Evolutionary conservation across 2,329 filamentous ascomycete species (phyloP).

Genomic region (Claviceps capensis): DNA sequence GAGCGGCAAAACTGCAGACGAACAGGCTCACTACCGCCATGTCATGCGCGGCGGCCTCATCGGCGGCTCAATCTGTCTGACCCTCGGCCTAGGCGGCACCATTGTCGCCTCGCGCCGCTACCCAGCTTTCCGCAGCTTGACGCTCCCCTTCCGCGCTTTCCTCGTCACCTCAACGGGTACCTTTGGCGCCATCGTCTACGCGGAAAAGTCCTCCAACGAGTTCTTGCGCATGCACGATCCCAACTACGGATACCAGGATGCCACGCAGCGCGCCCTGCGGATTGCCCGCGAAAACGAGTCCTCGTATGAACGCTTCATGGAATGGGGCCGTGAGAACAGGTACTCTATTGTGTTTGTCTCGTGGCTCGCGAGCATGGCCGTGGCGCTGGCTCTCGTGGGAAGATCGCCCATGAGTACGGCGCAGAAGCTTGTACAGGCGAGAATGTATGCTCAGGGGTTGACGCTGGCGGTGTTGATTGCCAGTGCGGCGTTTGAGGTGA

Average conservation of each 20-base stretch:
- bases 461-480: conserved; percentile 75
- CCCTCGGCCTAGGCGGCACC: conserved; percentile 54
- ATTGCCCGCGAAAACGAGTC: conserved; percentile 43
- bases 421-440: conserved; percentile 88
- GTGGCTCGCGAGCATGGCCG: conserved; percentile 70
- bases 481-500: conserved; percentile 67
- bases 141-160: conserved; percentile 82
- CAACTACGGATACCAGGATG: conserved; percentile 51
- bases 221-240: conserved; percentile 62
- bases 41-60: conserved; percentile 69
- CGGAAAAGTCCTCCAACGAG: conserved; percentile 52
- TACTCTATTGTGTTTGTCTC: conserved; percentile 74
- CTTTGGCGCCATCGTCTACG: conserved; percentile 76
- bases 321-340: conserved; percentile 67
- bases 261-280: conserved; percentile 40
- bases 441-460: conserved; percentile 85
- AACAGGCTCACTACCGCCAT: conserved; percentile 66
- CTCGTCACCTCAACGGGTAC: conserved; percentile 71
- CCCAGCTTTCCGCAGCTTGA: conserved; percentile 65
- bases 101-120: conserved; percentile 56
- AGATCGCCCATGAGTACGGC: conserved; percentile 58
- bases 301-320: conserved; percentile 44
- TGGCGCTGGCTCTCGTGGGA: conserved; percentile 62
- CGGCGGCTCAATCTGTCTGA: conserved; percentile 57
- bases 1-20: conserved; percentile 94